A percentile compares a stretch with the other conserved stretches of the same genome.
Conservation (phyloP, 345 rosid species). For the Schrenkiella parvula region DNA sequence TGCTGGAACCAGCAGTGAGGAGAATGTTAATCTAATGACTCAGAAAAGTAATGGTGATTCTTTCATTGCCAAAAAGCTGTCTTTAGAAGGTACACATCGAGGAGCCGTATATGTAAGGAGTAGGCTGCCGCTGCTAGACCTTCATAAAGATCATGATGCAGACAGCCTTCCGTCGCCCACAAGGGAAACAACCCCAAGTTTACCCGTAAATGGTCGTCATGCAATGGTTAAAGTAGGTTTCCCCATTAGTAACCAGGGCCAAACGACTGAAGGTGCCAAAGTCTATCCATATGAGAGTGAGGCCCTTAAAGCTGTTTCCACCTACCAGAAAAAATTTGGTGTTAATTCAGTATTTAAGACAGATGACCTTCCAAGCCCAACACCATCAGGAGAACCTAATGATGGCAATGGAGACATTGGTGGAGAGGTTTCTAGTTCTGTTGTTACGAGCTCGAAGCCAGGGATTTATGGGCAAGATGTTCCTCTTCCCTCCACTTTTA, state of each 20-base stretch:
- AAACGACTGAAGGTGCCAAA: constrained; percentile 36
- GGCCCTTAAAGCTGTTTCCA: constrained; percentile 70
- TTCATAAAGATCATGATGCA: constrained; percentile 87
- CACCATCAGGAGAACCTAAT: constrained; percentile 80
- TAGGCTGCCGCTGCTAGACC: constrained; percentile 84
- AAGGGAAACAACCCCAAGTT: constrained; percentile 54
- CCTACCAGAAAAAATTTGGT: constrained; percentile 73
- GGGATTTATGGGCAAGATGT: constrained; percentile 19
- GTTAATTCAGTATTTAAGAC: constrained; percentile 38
- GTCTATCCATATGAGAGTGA: constrained; percentile 67
- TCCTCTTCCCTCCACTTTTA: constrained; percentile 28
- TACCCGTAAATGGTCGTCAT: constrained; percentile 45
- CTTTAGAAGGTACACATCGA: constrained; percentile 40
- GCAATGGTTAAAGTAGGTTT: constrained; percentile 34
- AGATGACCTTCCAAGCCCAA: constrained; percentile 89
- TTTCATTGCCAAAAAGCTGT: constrained; percentile 23
- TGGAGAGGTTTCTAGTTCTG: constrained; percentile 70
- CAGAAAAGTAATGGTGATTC: constrained; percentile 36
- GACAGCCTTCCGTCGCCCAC: constrained; percentile 99
- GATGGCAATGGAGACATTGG: constrained; percentile 50
- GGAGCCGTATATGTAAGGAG: constrained; percentile 43
- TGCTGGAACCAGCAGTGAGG: constrained; percentile 31
- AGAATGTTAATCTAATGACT: constrained; percentile 31
- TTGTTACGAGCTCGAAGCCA: constrained; percentile 2
- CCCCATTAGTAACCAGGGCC: constrained; percentile 36